phyloP scores from a whole-genome alignment of 1,284 basidiomycete species.

The Cryptococcus maquisensis region DNA sequence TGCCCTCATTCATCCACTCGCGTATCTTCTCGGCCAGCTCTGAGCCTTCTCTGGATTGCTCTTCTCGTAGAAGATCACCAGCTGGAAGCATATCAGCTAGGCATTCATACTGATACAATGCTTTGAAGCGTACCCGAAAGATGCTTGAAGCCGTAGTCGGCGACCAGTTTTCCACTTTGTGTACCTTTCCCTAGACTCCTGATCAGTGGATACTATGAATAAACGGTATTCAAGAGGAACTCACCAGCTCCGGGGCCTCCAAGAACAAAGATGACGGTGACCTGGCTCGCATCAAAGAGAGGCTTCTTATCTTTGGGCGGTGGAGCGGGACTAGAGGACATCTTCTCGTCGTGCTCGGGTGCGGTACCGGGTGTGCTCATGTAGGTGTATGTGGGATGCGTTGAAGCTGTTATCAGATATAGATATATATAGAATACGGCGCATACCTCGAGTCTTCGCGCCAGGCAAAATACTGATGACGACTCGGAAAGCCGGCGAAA shows the following conservation, averaged over 20 bases:
- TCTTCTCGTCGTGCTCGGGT: no score
- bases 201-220: conserved; percentile 3
- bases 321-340: no score
- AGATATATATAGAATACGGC: no score
- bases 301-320: no score
- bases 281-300: conserved; percentile 65
- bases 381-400: no score
- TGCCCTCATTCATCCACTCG: conserved; percentile 85
- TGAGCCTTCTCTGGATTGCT: conserved; percentile 83
- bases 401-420: no score
- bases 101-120: background rate
- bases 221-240: no score
- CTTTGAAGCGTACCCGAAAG: conserved; percentile 66
- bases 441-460: no score
- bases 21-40: conserved; percentile 82
- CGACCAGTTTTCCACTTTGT: conserved; percentile 80
- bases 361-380: no score
- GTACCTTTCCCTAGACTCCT: conserved; percentile 80
- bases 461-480: no score
- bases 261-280: conserved; percentile 90
- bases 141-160: conserved; percentile 86
- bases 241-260: conserved; percentile 92
- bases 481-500: no score
- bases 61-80: conserved; percentile 93
- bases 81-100: conserved; percentile 54